A percentile compares a stretch with the other conserved stretches of the same genome.
These are phyloP conservation scores for Ogataea ramenticola DNA, from an alignment of 805 yeast species.

Conservation along the genomic window DNA sequence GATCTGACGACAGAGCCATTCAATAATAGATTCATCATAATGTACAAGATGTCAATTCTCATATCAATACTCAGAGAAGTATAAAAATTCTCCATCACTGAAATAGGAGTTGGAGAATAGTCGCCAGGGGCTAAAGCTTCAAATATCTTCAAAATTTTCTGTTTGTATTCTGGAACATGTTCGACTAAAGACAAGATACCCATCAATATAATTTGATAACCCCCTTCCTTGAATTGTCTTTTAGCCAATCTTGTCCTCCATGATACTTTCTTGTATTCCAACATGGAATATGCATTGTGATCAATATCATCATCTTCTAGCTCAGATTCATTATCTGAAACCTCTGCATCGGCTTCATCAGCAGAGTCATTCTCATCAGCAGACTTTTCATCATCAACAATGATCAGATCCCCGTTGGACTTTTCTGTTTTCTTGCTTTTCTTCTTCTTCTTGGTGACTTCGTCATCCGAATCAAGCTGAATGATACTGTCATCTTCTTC, in stretches of 20 bases:
- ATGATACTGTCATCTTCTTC: slow-evolving; percentile 5
- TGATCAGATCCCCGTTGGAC: slow-evolving; percentile 13
- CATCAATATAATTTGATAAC: slow-evolving; percentile 72
- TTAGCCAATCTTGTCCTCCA: slow-evolving; percentile 78
- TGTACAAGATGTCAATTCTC: slow-evolving; percentile 50
- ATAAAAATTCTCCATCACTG: slow-evolving; percentile 51
- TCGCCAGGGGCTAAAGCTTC: slow-evolving; percentile 51
- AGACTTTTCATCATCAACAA: slow-evolving; percentile 20
- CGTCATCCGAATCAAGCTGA: background rate
- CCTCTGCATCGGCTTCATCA: slow-evolving; percentile 16
- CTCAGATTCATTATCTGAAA: slow-evolving; percentile 13
- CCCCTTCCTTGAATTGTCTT: slow-evolving; percentile 74
- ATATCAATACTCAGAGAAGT: slow-evolving; percentile 41
- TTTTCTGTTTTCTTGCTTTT: slow-evolving; percentile 12
- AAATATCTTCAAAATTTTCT: slow-evolving; percentile 43
- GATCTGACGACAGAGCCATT: slow-evolving; percentile 52
- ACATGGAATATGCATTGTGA: slow-evolving; percentile 37
- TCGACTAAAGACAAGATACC: slow-evolving; percentile 64
- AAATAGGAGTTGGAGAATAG: slow-evolving; percentile 38
- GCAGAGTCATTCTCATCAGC: slow-evolving; percentile 14
- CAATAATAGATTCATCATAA: slow-evolving; percentile 56
- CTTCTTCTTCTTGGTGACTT: slow-evolving; percentile 7
- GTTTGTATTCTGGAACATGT: slow-evolving; percentile 46
- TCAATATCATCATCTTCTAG: slow-evolving; percentile 26
- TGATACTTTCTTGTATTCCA: slow-evolving; percentile 50